Base-by-base conservation (phyloP, 805 yeast genomes). In the Ogataea pignaliae region DNA sequence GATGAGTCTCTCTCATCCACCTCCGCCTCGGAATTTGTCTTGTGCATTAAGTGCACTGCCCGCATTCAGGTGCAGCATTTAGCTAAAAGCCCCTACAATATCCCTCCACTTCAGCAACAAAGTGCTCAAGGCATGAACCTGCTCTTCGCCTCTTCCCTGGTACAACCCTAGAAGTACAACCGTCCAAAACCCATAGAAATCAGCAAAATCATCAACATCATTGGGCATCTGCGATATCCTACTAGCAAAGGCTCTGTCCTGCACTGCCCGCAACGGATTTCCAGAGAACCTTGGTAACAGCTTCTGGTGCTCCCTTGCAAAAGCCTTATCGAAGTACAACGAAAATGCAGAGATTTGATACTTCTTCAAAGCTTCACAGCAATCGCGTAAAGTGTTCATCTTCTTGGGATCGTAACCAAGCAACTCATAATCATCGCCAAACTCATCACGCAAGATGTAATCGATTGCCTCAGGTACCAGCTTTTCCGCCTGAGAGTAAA, bases 261-360 rank as follows among this genome's bases (percentile, higher is more conserved):
- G 54, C 29, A 59, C 47, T 18, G 45, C 13, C 9, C 40, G 46
- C 32, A 55, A 41, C 17, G 64, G 61, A 30, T 53, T 41, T 7
- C 26, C 12, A 37, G 17, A n/a, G 7, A 21, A 21, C 26, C 26
- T 21, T 21, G 26, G 26, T 21, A 21, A 21, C 4, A 21, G 26
- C 7, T 21, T 21, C 26, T 21, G 26, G 7, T 21, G 26, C 9
- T 30, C 6, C 34, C 48, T 47, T 10, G 50, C 18, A 8, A 36
- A 30, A 4, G 40, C 38, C 10, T 48, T 42, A 3, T 43, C 44
- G 44, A 83, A 76, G 44, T 72, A 75, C 2, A 68, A 76, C 3
- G 73, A 59, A 55, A 85, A 85, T 1, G 78, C 83, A 1, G 88
- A 71, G 1, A 78, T 56, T 74, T 81, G 73, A 53, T 69, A 78